Evolutionary conservation across 306 rosid genomes (phyloP), one percentile per base, ranked within the genome.

Genomic region (Vigna reflexopilosa): DNA sequence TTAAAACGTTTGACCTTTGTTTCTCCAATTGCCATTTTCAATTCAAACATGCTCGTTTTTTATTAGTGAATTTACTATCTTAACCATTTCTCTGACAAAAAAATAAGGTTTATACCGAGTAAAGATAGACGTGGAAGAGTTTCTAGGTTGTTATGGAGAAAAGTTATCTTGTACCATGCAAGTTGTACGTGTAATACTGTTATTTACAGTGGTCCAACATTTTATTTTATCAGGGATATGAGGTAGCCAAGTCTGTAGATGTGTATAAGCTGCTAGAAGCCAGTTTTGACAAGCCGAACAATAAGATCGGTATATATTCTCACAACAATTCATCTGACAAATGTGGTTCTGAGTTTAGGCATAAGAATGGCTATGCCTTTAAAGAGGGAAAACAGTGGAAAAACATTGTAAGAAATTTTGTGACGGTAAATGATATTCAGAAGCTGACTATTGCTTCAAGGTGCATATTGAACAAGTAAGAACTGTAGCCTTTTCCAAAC

Each of bases 391-490:
- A 83, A 45, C 83, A 86, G 84, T 76, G 84, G 80, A 87, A 81
- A 52, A 84, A 67, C 57, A 42, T 80, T 12, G n/a, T 92, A 70
- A 89, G 78, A 82, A 82, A 84, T 42, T 48, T 44, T 16, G 68
- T 91, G 51, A 87, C 88, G 6, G 54, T 61, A 59, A 81, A 85
- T 22, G 96, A 89, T 93, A 84, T 93, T 72, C 71, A 16, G 79
- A 88, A 82, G 75, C 83, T 90, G 75, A 70, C 87, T 64, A 16
- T 12, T 59, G 32, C 61, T 19, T 83, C 86, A 67, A 88, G 80
- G 80, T 10, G 28, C 76, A 91, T 95, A 77, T 74, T 95, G 84
- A 86, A 84, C 73, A 85, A 80, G 99, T 95, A 87, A 89, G 98
- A 85, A 32, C 83, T 49, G 15, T 70, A 70, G 20, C 73, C 72